Percentiles rank a stretch among this genome's conserved stretches.
phyloP scores from a whole-genome alignment of 208 protist species.

The Crithidia sp. region DNA sequence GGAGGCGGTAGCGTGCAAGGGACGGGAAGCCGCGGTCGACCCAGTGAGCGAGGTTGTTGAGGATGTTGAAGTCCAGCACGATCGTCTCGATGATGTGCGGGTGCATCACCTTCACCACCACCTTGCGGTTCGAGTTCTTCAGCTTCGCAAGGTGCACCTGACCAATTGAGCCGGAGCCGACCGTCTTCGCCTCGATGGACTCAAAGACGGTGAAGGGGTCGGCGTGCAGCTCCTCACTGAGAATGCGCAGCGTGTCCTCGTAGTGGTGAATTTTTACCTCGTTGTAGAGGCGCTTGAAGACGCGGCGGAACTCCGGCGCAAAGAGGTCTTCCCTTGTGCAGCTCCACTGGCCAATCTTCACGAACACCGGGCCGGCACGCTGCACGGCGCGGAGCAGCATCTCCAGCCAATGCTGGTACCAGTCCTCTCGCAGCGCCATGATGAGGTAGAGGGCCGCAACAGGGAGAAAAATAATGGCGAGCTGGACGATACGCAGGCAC shows the following conservation, averaged over 20 bases:
- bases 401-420: conserved; percentile 78
- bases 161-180: conserved; percentile 91
- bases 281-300: conserved; percentile 84
- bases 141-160: conserved; percentile 90
- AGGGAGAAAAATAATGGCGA: conserved; percentile 78
- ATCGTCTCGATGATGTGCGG: conserved; percentile 86
- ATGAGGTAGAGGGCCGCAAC: conserved; percentile 76
- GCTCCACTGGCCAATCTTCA: conserved; percentile 93
- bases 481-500: conserved; percentile 55
- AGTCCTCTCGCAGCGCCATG: conserved; percentile 53
- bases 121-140: conserved; percentile 54
- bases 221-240: conserved; percentile 75
- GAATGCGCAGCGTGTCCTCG: conserved; percentile 64
- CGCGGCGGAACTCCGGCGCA: conserved; percentile 69
- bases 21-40: conserved; percentile 20
- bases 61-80: conserved; percentile 85
- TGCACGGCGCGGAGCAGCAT: conserved; percentile 76
- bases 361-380: conserved; percentile 84
- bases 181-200: conserved; percentile 61
- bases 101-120: conserved; percentile 93
- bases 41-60: conserved; percentile 51
- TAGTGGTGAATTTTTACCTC: conserved; percentile 83
- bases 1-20: conserved; percentile 65
- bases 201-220: conserved; percentile 70
- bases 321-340: conserved; percentile 92